These are phyloP conservation scores for Oryza australiensis DNA, from an alignment of 176 grass and related monocot genomes.

Conservation along the genomic window DNA sequence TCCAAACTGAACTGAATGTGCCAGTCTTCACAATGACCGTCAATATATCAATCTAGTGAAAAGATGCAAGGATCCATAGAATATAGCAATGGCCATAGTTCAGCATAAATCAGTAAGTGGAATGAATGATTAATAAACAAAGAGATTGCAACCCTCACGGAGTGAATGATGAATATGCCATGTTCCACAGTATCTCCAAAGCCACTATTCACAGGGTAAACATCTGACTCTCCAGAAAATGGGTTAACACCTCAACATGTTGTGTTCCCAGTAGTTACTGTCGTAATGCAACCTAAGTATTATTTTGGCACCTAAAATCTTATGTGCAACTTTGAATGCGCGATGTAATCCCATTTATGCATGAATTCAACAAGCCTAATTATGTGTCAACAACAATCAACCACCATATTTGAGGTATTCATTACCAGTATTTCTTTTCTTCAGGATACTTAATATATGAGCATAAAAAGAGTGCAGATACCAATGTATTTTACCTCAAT, in stretches of 20 bases:
- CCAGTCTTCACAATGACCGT: neutral
- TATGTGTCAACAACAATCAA: constrained; percentile 16
- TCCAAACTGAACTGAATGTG: constrained; percentile 1
- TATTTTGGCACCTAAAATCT: neutral
- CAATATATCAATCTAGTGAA: neutral
- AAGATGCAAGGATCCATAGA: neutral
- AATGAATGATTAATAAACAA: constrained; percentile 21
- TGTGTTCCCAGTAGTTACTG: constrained; percentile 10
- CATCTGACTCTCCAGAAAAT: neutral
- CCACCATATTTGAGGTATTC: neutral
- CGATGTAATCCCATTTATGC: neutral
- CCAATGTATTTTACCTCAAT: constrained; percentile 63
- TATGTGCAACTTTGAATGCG: neutral
- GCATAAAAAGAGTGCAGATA: neutral
- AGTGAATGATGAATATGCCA: constrained; percentile 14
- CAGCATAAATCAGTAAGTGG: neutral
- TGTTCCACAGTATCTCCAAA: neutral
- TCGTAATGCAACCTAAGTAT: neutral
- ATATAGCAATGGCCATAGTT: constrained; percentile 11
- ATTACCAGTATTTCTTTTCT: neutral
- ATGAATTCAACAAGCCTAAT: neutral
- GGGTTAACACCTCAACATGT: neutral
- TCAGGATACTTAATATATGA: neutral
- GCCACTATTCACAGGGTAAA: neutral
- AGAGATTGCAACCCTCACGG: neutral